phyloP scores from a whole-genome alignment of 2,329 filamentous ascomycete genomes.

The Trichoderma aggressivum region DNA sequence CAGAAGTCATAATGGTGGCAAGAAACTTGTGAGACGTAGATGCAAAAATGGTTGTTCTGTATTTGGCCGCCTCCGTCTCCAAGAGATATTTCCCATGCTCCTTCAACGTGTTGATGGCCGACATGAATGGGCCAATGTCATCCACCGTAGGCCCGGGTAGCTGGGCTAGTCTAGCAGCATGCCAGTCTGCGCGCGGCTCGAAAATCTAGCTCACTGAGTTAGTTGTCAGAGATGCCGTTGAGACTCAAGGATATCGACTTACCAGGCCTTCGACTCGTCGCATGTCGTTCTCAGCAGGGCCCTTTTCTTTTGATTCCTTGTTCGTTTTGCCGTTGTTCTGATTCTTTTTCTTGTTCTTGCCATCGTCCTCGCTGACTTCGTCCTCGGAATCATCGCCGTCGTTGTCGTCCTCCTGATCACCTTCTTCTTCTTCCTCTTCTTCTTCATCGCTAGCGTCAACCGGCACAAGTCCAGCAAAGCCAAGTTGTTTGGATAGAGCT shows the following conservation, averaged over 20 bases:
- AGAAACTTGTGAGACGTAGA: conserved; percentile 94
- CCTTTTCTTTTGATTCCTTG: neutral
- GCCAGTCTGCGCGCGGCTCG: conserved; percentile 58
- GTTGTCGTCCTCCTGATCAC: conserved; percentile 30
- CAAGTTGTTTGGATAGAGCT: conserved; percentile 39
- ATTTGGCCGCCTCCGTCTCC: conserved; percentile 72
- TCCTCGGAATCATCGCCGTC: conserved; percentile 23
- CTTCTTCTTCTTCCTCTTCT: conserved; percentile 28
- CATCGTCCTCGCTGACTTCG: neutral
- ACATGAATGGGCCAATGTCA: conserved; percentile 41
- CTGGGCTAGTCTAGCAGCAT: conserved; percentile 42
- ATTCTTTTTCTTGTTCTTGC: neutral
- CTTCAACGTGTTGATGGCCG: conserved; percentile 53
- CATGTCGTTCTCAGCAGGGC: conserved; percentile 12
- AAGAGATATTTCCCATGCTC: conserved; percentile 71
- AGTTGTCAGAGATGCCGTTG: conserved; percentile 30
- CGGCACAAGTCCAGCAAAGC: conserved; percentile 33
- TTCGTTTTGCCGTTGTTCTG: neutral
- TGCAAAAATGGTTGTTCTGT: conserved; percentile 68
- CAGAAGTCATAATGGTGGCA: conserved; percentile 93
- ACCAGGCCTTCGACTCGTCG: conserved; percentile 37
- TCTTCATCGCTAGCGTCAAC: conserved; percentile 39
- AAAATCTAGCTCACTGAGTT: conserved; percentile 46
- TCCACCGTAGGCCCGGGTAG: conserved; percentile 46
- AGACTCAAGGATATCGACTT: conserved; percentile 21